These are phyloP conservation scores for Mucor piriformis DNA, from an alignment of 371 early-diverging fungal genomes.

Conservation along the genomic window DNA sequence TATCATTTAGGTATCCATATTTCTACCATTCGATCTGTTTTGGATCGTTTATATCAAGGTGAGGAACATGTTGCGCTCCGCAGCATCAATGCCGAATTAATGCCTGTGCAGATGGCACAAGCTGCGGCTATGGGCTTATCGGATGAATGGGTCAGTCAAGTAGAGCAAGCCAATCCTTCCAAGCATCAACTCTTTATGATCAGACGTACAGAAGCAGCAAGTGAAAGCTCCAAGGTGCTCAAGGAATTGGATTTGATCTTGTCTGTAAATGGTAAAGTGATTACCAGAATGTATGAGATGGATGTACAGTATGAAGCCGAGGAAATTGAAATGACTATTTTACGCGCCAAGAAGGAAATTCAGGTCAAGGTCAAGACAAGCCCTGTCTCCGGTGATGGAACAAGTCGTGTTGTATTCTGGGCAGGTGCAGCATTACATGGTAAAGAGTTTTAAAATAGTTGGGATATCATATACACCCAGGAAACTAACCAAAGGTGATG, in stretches of 20 bases:
- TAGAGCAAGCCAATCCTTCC: slow-evolving; percentile 74
- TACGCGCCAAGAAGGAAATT: slow-evolving; percentile 73
- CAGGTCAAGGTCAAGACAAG: slow-evolving; percentile 62
- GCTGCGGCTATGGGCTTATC: slow-evolving; percentile 80
- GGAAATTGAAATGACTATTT: slow-evolving; percentile 60
- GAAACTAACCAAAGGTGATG: background rate
- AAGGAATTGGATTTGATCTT: slow-evolving; percentile 80
- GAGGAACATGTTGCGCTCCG: slow-evolving; percentile 47
- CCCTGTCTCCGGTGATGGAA: slow-evolving; percentile 69
- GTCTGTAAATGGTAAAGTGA: slow-evolving; percentile 68
- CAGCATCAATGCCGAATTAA: slow-evolving; percentile 73
- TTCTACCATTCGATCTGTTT: slow-evolving; percentile 56
- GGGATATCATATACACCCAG: no score
- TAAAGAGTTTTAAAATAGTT: slow-evolving; percentile 7
- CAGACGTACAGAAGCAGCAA: slow-evolving; percentile 68
- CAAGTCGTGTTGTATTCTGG: slow-evolving; percentile 75
- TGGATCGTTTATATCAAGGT: slow-evolving; percentile 51
- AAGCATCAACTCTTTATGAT: slow-evolving; percentile 76
- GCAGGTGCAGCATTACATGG: slow-evolving; percentile 69
- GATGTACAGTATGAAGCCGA: slow-evolving; percentile 64
- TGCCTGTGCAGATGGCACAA: slow-evolving; percentile 76
- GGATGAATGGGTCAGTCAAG: slow-evolving; percentile 71
- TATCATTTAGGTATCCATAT: slow-evolving; percentile 79
- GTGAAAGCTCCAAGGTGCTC: slow-evolving; percentile 65
- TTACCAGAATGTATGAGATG: slow-evolving; percentile 73